phyloP scores from a whole-genome alignment of 2,329 filamentous ascomycete genomes.

The Aspergillus flavus region DNA sequence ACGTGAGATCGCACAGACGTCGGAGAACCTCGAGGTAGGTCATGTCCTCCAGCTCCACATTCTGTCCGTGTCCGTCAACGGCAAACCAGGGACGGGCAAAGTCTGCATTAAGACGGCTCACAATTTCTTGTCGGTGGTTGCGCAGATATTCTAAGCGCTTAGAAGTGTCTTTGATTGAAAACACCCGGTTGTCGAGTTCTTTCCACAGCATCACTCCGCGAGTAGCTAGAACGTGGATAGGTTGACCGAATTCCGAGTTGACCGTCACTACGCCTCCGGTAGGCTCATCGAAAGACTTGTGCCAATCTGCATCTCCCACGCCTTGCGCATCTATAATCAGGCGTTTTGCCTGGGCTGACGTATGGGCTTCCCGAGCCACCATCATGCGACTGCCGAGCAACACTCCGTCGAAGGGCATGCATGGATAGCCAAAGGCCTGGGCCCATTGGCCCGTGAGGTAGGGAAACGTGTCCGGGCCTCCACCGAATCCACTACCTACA shows the following conservation, averaged over 20 bases:
- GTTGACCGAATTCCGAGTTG: slow-evolving; percentile 97
- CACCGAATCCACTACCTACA: slow-evolving; percentile 84
- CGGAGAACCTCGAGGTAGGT: slow-evolving; percentile 87
- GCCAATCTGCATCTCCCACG: slow-evolving; percentile 81
- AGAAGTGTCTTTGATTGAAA: slow-evolving; percentile 79
- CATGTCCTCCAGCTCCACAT: slow-evolving; percentile 92
- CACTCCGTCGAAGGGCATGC: slow-evolving; percentile 92
- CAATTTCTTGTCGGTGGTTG: slow-evolving; percentile 87
- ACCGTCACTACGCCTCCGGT: slow-evolving; percentile 95
- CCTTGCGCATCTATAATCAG: slow-evolving; percentile 85
- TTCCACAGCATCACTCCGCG: slow-evolving; percentile 96
- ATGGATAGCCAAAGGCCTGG: slow-evolving; percentile 80
- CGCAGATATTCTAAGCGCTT: slow-evolving; percentile 74
- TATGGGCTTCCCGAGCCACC: slow-evolving; percentile 89
- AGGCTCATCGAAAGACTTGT: slow-evolving; percentile 87
- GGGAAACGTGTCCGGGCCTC: slow-evolving; percentile 80
- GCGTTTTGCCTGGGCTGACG: slow-evolving; percentile 82
- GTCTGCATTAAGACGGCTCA: slow-evolving; percentile 92
- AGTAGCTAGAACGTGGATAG: slow-evolving; percentile 98
- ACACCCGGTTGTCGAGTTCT: slow-evolving; percentile 99
- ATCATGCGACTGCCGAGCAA: slow-evolving; percentile 92
- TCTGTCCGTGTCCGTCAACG: slow-evolving; percentile 75
- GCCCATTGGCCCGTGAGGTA: slow-evolving; percentile 89
- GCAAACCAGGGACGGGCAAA: slow-evolving; percentile 98
- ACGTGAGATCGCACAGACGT: slow-evolving; percentile 86